A percentile compares a stretch with the other conserved stretches of the same genome.
Conservation (phyloP, 2,329 filamentous ascomycete species). For the Sporothrix schenckii region DNA sequence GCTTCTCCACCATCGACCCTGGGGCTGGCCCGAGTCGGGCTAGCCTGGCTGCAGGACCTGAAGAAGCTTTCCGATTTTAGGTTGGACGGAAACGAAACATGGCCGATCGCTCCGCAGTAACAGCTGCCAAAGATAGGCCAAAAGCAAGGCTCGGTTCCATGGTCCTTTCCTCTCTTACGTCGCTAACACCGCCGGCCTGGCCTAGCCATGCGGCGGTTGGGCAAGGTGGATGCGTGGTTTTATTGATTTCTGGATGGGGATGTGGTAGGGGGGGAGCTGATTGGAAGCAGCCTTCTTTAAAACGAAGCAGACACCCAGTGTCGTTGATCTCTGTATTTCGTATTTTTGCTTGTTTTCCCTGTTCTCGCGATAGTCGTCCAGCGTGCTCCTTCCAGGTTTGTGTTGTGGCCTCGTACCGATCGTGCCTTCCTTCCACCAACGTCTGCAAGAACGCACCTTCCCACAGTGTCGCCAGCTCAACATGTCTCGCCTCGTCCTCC, state of each 20-base stretch:
- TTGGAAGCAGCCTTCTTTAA: constrained; percentile 12
- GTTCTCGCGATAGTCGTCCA: not conserved
- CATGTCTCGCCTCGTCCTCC: constrained; percentile 26
- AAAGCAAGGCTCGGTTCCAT: constrained; percentile 15
- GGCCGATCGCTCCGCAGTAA: not conserved
- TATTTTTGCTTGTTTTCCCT: not conserved
- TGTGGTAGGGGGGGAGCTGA: not conserved
- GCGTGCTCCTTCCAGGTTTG: not conserved
- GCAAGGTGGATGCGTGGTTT: constrained; percentile 1
- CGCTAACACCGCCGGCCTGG: not conserved
- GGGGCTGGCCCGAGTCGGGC: constrained; percentile 18
- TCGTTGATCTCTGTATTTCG: not conserved
- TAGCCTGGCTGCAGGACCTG: constrained; percentile 20
- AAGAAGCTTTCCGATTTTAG: constrained; percentile 14
- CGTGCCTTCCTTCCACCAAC: constrained; percentile 1
- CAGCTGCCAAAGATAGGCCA: not conserved
- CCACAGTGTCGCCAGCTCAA: not conserved
- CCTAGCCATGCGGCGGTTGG: not conserved
- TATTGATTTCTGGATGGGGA: constrained; percentile 16
- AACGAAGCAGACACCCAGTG: not conserved
- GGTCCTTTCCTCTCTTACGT: not conserved
- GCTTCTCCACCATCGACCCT: constrained; percentile 19
- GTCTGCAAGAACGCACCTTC: not conserved
- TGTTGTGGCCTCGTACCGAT: not conserved
- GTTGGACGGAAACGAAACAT: constrained; percentile 13